A percentile compares a stretch with the other conserved stretches of the same genome.
These are phyloP conservation scores for Trichoderma koningii DNA, from an alignment of 2,329 filamentous ascomycete species.

Conservation along the genomic window DNA sequence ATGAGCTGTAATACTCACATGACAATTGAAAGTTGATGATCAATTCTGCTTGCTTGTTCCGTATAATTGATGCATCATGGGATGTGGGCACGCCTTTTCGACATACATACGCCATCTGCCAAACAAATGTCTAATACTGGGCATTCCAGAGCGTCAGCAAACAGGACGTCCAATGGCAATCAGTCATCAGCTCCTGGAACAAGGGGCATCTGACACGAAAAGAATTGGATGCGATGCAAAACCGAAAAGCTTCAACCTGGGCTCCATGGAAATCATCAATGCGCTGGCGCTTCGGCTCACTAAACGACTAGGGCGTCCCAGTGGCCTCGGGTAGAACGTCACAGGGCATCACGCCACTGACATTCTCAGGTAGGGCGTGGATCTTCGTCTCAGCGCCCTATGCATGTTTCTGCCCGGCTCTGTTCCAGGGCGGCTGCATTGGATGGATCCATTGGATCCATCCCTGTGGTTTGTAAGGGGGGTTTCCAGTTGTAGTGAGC, in stretches of 20 bases:
- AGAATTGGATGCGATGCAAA: background rate
- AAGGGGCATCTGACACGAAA: background rate
- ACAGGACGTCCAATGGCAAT: too few species aligned
- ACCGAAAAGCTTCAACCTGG: background rate
- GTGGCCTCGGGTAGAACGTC: conserved; percentile 16
- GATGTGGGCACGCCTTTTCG: background rate
- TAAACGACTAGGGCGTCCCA: background rate
- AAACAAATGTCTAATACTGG: background rate
- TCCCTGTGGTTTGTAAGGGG: too few species aligned
- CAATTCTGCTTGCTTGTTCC: background rate
- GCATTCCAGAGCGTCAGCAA: background rate
- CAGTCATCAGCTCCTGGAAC: too few species aligned
- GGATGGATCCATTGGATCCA: too few species aligned
- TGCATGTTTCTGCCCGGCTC: conserved; percentile 3
- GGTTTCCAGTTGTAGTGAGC: too few species aligned
- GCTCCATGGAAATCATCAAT: too few species aligned
- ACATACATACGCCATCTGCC: background rate
- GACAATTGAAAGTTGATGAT: too few species aligned
- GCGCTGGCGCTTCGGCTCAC: background rate
- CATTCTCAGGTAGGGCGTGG: conserved; percentile 18
- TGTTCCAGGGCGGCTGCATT: background rate
- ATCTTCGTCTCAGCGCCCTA: conserved; percentile 14
- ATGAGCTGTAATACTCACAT: too few species aligned
- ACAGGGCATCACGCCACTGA: conserved; percentile 27
- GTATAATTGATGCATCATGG: background rate